Conservation (phyloP, 2,329 filamentous ascomycete species). For the Fusarium sp. region DNA sequence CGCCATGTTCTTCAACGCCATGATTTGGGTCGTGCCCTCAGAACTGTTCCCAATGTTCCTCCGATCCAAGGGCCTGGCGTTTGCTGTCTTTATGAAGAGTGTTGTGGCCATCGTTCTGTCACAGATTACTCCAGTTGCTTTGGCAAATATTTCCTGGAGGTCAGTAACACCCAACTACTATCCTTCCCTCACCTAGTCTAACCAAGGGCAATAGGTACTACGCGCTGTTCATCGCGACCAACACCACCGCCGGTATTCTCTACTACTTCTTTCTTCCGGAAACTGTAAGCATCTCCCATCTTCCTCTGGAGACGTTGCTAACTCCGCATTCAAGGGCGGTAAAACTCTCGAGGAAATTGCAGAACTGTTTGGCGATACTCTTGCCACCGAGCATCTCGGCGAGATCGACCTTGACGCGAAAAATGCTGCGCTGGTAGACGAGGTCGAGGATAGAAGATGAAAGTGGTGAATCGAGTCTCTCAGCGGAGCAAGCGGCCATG, state of each 20-base stretch:
- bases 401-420: background rate
- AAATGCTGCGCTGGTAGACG: background rate
- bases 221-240: background rate
- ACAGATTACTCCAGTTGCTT: conserved; percentile 43
- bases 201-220: background rate
- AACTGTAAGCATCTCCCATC: background rate
- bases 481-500: background rate
- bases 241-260: background rate
- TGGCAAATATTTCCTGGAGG: conserved; percentile 6
- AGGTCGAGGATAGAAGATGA: background rate
- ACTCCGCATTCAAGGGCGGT: background rate
- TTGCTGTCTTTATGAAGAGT: conserved; percentile 43
- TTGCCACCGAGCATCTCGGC: background rate
- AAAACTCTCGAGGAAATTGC: background rate
- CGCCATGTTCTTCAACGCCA: conserved; percentile 50
- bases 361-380: background rate
- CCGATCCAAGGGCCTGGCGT: conserved; percentile 28
- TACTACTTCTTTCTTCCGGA: background rate
- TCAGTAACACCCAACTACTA: background rate
- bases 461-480: background rate
- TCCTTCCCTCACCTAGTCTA: background rate
- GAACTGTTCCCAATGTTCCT: conserved; percentile 45
- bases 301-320: background rate
- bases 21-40: conserved; percentile 46
- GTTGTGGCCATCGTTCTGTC: conserved; percentile 47